phyloP scores from a whole-genome alignment of 345 rosid species.

The Turnera subulata region DNA sequence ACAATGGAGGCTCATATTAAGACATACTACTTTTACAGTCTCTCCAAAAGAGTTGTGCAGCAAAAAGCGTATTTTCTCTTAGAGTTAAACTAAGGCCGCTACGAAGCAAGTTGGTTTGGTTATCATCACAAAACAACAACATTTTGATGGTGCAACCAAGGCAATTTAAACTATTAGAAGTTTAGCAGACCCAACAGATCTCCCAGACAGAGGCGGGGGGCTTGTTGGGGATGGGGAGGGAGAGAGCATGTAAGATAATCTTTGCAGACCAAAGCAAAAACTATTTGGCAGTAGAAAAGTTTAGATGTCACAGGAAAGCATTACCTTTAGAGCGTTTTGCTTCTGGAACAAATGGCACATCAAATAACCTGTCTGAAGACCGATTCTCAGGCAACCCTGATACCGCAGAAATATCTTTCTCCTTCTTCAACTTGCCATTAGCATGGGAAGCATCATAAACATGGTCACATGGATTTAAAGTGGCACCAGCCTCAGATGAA shows the following conservation, averaged over 20 bases:
- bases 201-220: too few relatives aligned
- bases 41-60: background rate
- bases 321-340: conserved; percentile 69
- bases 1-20: too few relatives aligned
- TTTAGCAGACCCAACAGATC: too few relatives aligned
- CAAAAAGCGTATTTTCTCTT: background rate
- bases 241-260: background rate
- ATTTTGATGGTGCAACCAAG: too few relatives aligned
- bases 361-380: conserved; percentile 53
- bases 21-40: background rate
- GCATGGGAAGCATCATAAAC: conserved; percentile 39
- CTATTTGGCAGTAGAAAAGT: background rate
- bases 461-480: conserved; percentile 39
- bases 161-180: too few relatives aligned
- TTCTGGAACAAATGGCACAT: conserved; percentile 77
- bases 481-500: conserved; percentile 49
- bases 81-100: background rate
- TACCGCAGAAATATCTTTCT: conserved; percentile 46
- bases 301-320: conserved; percentile 1
- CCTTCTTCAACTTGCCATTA: conserved; percentile 44
- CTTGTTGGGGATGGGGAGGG: too few relatives aligned
- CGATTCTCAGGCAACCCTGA: conserved; percentile 47
- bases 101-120: background rate
- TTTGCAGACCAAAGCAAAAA: background rate
- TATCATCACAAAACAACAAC: background rate